Evolutionary conservation across 495 filamentous ascomycete genomes (phyloP), one percentile per base, ranked within the genome.

Genomic region (Neurospora hispaniola): DNA sequence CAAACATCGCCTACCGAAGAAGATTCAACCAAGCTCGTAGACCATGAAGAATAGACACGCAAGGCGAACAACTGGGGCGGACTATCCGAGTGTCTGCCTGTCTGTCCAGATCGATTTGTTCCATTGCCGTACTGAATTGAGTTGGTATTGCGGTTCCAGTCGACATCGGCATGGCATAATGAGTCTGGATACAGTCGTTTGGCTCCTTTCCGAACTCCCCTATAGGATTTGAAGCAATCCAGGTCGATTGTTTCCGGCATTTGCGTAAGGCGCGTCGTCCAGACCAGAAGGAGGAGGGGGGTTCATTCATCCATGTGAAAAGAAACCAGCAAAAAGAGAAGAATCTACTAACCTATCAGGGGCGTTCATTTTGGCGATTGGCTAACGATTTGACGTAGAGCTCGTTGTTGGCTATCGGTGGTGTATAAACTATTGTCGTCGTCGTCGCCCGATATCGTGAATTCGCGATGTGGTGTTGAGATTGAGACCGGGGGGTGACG

Each of bases 351-450:
- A 88, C 90, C 90, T 85, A 76, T 93, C 90, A 31, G 90, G 90
- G 3, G 90, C 90, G 80, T 93, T 93, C 90, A 92, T 92, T 27
- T 79, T 87, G 79, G 46, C 23, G 27, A 66, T 18, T 35, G 54
- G 31, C 0, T 66, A 35, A 66, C 5, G 54, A 66, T 66, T 18
- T 1, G 27, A 66, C 48, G 27, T 35, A 66, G 54, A 35, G 12
- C 0, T 41, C 40, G 40, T 11, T 35, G 31, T 7, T 66, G 27
- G 3, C 35, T 23, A 12, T 66, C 54, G 48, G 27, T 38, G 27
- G 54, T 35, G 54, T 31, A 16, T 66, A 68, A 68, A 69, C 69
- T 46, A n/a, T 38, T 42, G n/a, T 23, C 42, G 38, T 72, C 4
- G 59, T 73, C 71, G 69, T 31, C 27, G 27, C 27, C 74, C 43